A percentile compares a stretch with the other conserved stretches of the same genome.
phyloP scores from a whole-genome alignment of 768 basidiomycete genomes.

The Pisolithus orientalis region DNA sequence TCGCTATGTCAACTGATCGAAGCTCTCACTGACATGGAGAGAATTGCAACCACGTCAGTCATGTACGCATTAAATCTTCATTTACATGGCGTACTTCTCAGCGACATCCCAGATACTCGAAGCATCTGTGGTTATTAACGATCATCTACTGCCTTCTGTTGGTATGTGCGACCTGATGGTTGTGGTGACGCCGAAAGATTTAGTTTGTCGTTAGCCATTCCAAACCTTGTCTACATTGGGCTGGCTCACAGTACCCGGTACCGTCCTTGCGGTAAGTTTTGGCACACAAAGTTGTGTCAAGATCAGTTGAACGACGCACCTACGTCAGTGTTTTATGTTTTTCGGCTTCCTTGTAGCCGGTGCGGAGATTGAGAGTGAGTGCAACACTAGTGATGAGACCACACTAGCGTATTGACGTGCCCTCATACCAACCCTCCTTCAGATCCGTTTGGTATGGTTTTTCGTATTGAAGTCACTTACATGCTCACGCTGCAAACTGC shows the following conservation, averaged over 20 bases:
- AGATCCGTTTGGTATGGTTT: conserved; percentile 41
- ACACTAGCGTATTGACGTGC: not conserved
- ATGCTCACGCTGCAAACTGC: not conserved
- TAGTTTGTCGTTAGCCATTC: conserved; percentile 41
- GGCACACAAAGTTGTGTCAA: not conserved
- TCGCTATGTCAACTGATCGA: conserved; percentile 54
- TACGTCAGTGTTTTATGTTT: conserved; percentile 52
- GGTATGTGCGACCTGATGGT: conserved; percentile 30
- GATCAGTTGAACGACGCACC: not conserved
- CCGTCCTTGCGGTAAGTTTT: conserved; percentile 39
- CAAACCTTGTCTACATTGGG: conserved; percentile 49
- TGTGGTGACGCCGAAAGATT: not conserved
- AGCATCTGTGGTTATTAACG: conserved; percentile 63
- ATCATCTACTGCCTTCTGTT: conserved; percentile 52
- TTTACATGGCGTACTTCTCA: not conserved
- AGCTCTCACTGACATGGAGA: conserved; percentile 60
- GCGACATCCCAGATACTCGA: conserved; percentile 43
- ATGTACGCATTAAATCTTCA: not conserved
- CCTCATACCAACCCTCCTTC: conserved; percentile 1
- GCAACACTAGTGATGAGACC: not conserved
- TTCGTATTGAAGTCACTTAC: not conserved
- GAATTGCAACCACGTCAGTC: conserved; percentile 63
- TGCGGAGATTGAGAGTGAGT: conserved; percentile 68
- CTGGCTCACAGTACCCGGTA: conserved; percentile 63
- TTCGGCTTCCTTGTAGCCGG: conserved; percentile 70